Conservation (phyloP, 2,329 filamentous ascomycete species). For the Phialophora tarda region DNA sequence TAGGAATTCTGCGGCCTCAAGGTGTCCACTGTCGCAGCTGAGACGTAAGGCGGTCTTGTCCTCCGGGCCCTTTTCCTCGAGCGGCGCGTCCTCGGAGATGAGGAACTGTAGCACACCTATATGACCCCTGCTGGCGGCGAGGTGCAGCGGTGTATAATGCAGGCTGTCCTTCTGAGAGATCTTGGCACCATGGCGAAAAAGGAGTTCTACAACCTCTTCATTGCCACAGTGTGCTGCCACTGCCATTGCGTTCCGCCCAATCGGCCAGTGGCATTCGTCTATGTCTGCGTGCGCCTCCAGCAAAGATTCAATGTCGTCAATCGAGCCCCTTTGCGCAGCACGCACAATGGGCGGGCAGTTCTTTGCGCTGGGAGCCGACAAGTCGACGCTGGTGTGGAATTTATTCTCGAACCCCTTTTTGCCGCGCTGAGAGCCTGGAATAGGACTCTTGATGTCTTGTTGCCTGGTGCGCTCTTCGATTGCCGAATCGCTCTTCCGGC, state of each 20-base stretch:
- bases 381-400: conserved; percentile 6
- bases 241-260: conserved; percentile 10
- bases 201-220: conserved; percentile 9
- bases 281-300: conserved; percentile 3
- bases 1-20: conserved; percentile 2
- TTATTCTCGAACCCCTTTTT: conserved; percentile 8
- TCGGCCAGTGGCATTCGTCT: conserved; percentile 4
- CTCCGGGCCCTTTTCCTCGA: conserved; percentile 5
- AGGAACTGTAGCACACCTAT: not conserved
- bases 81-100: not conserved
- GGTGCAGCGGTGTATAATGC: conserved; percentile 5
- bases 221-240: conserved; percentile 12
- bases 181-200: conserved; percentile 6
- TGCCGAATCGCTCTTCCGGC: conserved; percentile 12
- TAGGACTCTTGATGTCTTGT: not conserved
- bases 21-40: conserved; percentile 9
- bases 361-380: not conserved
- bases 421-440: conserved; percentile 3
- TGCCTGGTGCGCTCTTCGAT: not conserved
- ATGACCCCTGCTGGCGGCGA: conserved; percentile 4
- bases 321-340: conserved; percentile 1
- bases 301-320: conserved; percentile 7
- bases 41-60: conserved; percentile 5
- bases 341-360: conserved; percentile 9
- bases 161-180: not conserved